Evolutionary conservation across 129 eudicot genomes (phyloP), one percentile per base, ranked within the genome.

Genomic region (Lactuca sativa): DNA sequence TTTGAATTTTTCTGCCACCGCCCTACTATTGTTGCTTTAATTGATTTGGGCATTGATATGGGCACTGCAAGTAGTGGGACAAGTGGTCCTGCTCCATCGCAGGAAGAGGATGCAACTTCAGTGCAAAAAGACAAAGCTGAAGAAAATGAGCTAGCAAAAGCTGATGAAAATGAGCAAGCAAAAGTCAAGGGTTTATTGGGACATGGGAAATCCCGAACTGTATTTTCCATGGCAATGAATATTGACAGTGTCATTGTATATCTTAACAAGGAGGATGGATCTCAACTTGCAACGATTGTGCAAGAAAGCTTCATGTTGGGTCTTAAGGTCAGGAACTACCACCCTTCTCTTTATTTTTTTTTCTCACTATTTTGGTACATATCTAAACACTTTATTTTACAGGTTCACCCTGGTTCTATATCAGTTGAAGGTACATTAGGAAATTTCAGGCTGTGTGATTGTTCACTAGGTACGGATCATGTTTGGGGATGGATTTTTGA

Each of bases 401-500:
- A 92, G 96, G 95, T 92, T 78, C 96, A 92, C 72, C 98, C 98
- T 51, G 85, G 95, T 77, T 86, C 98, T 44, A 68, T 78, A 47
- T 87, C 92, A 47, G 81, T 93, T 72, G 97, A 82, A 74, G 97
- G 98, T 17, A 87, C 90, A 21, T 68, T 93, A 18, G 98, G 98
- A 15, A 93, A 93, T 79, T 80, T 93, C 53, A 85, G 98, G 84
- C 72, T 93, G 47, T 84, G 97, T 69, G 98, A 93, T 78, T 73
- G 77, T 52, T 81, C 95, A 11, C 84, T 93, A 14, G 98, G 90
- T 62, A 33, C 78, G 17, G 92, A 89, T 44, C 85, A 82, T 69
- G 78, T 83, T 80, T 93, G 98, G 98, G 89, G 90, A 64, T 89
- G 98, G 98, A 83, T 89, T 64, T 93, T 95, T 85, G 97, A 93